Base-by-base conservation (phyloP, 140 eudicot genomes). In the Oenanthe javanica region DNA sequence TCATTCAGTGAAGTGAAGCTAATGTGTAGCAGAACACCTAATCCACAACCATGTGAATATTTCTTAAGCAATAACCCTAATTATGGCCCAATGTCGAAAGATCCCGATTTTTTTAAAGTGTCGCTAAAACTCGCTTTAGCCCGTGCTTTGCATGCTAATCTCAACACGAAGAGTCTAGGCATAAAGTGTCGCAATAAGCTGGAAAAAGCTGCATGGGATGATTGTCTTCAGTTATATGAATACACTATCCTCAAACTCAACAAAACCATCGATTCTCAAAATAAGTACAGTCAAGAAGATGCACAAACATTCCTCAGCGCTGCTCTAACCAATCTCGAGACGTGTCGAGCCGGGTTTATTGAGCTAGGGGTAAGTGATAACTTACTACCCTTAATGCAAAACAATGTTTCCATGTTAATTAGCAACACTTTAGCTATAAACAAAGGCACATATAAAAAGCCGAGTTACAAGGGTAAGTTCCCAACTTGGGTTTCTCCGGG, bases 191-290 rank as follows among this genome's bases (percentile, higher is more conserved):
- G 92, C 27, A 86, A 86, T 80, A 67, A 78, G 49, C 81, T 25
- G 2, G 97, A 93, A 55, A 90, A 87, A 48, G 96, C 92, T 15
- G 94, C 97, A 46, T 93, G 96, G 97, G 90, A 89, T 23, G 97
- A 93, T 49, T 93, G 97, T 79, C 74, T 93, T 4, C 90, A 93
- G 88, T 87, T 93, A 0, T 93, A 93, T 19, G 90, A 93, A n/a
- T 4, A 83, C 43, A 80, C 92, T 50, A 80, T 90, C 64, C 70
- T 12, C 10, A 82, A 38, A 27, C 77, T 92, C 85, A 90, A 85
- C 87, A 80, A 77, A 23, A 90, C 96, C 0, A 73, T 84, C 7
- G 86, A 86, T 55, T 93, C 94, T 16, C 12, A 31, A 14, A 80
- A 80, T 42, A 81, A 83, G 57, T 89, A 90, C 79, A 84, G 91